Evolutionary conservation across 148 eudicot genomes (phyloP), one percentile per base, ranked within the genome.

Genomic region (Chenopodium berlandieri): DNA sequence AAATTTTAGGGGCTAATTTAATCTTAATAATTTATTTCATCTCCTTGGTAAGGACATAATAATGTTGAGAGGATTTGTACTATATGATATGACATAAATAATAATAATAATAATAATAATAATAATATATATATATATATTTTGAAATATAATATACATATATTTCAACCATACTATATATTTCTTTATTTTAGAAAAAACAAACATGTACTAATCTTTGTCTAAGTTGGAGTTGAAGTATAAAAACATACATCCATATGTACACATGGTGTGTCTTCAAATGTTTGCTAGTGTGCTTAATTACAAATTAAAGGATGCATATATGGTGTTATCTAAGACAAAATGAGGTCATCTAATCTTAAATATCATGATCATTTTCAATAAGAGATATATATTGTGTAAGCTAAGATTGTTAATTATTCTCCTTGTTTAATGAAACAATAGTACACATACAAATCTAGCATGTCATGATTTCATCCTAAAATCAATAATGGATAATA

Each of bases 231-330:
- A 62, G 66, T n/a, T 62, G 27, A 6, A 56, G 62, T 62, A 20
- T n/a, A 11, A 22, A 7, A 20, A 62, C 66, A 20, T 62, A 1
- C 71, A 30, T 66, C 30, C 13, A 52, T 0, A 27, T 4, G 20
- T 52, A 4, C 65, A 75, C 77, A 75, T 75, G 77, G 64, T 40
- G 17, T 75, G 77, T 54, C 77, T 75, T 75, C 23, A 23, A 13
- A 23, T 75, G 64, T 75, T 54, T 9, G 19, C 46, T 19, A 54
- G 4, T 74, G 34, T 48, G 20, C 63, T 48, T 44, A 48, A 48
- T 48, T 48, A 8, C 14, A 37, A 27, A 27, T 27, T 27, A 27
- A 32, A 64, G 27, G 60, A 16, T 16, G 22, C 23, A 22, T 27
- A 27, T 27, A 27, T n/a, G 68, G 68, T 64, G 4, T 64, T 64